Evolutionary conservation across 2,329 filamentous ascomycete species (phyloP), one percentile per base, ranked within the genome.

Genomic region (Lachnellula occidentalis): DNA sequence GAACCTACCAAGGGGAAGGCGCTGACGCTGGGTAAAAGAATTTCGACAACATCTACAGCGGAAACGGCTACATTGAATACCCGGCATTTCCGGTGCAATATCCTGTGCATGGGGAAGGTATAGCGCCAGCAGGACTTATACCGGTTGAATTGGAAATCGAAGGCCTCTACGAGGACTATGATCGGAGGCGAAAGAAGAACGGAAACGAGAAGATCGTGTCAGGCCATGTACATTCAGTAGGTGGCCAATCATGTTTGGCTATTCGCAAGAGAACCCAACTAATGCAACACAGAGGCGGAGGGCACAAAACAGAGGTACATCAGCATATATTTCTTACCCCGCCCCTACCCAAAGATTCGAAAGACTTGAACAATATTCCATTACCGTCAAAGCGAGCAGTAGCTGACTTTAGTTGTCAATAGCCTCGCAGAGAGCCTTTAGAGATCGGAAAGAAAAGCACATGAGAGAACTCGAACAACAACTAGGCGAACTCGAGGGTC

Each of bases 391-490:
- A 45, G 17, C 21, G 12, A 49, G 5, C 22, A 48, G 14, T 22
- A 21, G 45, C 45, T 57, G 34, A 54, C 58, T 53, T 12, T 52
- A 17, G 43, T 37, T 27, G 34, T 41, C 46, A 82, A 78, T 76
- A 51, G 80, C 80, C 39, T 83, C 81, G 2, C 81, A 84, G 66
- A 72, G 81, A 55, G 81, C 80, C 1, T 84, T 83, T 64, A 74
- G 81, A 47, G 80, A 85, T 66, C 75, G 81, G 51, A 85, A 84
- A 63, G 81, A 86, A 64, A 82, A 85, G 66, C 78, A 83, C 58
- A 84, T 85, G 63, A 78, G 79, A 57, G 82, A 86, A 61, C 76
- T 86, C 19, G 82, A 86, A 66, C 66, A 73, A 36, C 76, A 82
- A 61, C 76, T 86, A 34, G 69, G 69, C 46, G 76, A 79, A 17